Evolutionary conservation across 1,284 basidiomycete species (phyloP).

Genomic region (Boletus sp.): DNA sequence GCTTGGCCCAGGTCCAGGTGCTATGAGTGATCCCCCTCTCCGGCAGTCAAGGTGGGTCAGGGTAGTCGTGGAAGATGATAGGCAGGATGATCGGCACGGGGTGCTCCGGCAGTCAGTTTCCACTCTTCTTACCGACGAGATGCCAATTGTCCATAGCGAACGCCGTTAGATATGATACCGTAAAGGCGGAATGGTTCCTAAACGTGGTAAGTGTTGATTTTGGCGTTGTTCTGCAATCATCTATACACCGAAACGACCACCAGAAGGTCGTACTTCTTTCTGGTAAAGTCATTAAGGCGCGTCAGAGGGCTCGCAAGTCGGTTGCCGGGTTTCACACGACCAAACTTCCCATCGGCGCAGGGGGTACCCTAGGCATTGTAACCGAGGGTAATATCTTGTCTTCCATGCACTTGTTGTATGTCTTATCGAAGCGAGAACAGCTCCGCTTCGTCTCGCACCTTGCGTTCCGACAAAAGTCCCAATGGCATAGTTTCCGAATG

Average conservation of each 20-base stretch:
- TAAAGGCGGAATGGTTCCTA: constrained; percentile 71
- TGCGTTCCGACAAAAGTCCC: constrained; percentile 71
- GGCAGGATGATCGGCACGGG: constrained; percentile 59
- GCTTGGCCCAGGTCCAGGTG: constrained; percentile 56
- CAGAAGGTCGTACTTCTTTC: constrained; percentile 77
- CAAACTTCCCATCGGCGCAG: constrained; percentile 80
- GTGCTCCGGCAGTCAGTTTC: constrained; percentile 52
- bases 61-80: constrained; percentile 41
- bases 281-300: constrained; percentile 80
- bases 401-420: neutral
- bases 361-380: constrained; percentile 79
- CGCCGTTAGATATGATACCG: constrained; percentile 79
- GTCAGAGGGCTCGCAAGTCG: constrained; percentile 69
- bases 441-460: constrained; percentile 78
- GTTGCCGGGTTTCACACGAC: constrained; percentile 76
- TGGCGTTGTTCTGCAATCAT: neutral
- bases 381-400: constrained; percentile 55
- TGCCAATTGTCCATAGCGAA: constrained; percentile 50
- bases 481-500: constrained; percentile 67
- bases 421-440: constrained; percentile 34
- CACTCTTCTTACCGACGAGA: neutral
- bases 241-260: neutral
- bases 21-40: constrained; percentile 35
- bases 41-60: constrained; percentile 3
- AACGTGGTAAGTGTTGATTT: constrained; percentile 47